phyloP scores from a whole-genome alignment of 805 yeast species.

The Pichia phayaonensis region DNA sequence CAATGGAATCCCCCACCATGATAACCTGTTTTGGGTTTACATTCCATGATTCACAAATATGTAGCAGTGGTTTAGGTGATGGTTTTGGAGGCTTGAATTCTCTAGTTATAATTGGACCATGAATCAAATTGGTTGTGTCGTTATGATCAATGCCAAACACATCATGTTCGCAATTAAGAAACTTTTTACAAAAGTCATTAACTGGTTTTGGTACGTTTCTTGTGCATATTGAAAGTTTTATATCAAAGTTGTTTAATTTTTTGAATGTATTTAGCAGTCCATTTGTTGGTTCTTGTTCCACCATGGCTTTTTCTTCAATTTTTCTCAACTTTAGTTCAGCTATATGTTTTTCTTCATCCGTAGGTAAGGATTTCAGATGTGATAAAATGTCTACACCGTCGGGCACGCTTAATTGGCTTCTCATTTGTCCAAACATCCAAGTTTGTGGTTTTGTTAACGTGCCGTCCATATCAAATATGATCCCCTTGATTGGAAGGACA shows the following conservation, averaged over 20 bases:
- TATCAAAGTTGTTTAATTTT: constrained; percentile 16
- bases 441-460: constrained; percentile 60
- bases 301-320: constrained; percentile 61
- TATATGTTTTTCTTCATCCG: constrained; percentile 28
- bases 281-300: constrained; percentile 41
- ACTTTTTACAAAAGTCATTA: constrained; percentile 37
- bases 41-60: constrained; percentile 44
- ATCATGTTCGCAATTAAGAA: constrained; percentile 27
- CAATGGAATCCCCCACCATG: constrained; percentile 71
- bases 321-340: constrained; percentile 41
- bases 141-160: constrained; percentile 21
- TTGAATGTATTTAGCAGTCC: constrained; percentile 40
- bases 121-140: background rate
- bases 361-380: constrained; percentile 30
- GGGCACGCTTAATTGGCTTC: constrained; percentile 39
- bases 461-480: constrained; percentile 77
- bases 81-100: constrained; percentile 66
- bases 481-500: constrained; percentile 29
- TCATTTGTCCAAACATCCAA: constrained; percentile 43
- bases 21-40: constrained; percentile 38
- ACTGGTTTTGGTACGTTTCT: constrained; percentile 53
- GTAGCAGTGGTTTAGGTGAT: constrained; percentile 51
- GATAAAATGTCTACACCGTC: constrained; percentile 43
- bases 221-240: constrained; percentile 54
- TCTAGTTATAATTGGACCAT: constrained; percentile 50